Base-by-base conservation (phyloP, 192 early-diverging fungal species). In the Rhizophagus clarus region DNA sequence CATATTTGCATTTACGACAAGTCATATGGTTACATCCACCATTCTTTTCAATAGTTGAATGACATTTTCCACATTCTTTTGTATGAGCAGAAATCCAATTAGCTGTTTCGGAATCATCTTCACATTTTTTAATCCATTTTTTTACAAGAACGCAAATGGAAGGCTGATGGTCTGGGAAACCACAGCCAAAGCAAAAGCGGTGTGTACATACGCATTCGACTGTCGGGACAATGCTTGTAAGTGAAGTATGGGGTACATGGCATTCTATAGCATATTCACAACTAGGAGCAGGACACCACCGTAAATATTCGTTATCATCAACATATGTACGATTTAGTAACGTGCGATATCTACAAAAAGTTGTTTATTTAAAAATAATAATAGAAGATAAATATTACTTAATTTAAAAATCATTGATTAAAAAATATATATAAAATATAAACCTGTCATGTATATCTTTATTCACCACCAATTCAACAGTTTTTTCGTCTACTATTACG, bases 11-110 rank as follows among this genome's bases (percentile, higher is more conserved):
- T 85, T 97, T 96, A 77, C 94, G 92, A 87, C 98, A 99, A 1
- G 96, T 97, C 98, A 99, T 99, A 82, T 99, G 98, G 85, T 99
- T 99, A 88, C 98, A 99, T 11, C 98, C 98, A 68, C 98, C 98
- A 84, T 99, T 99, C 89, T 99, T 99, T 84, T 99, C 98, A 80
- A 99, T 99, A 0, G 94, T 97, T 11, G 95, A 91, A 76, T 91
- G 88, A 87, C 98, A 99, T 85, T 96, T 96, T 47, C 93, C 84
- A 85, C 98, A 99, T 82, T 98, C 97, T 84, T 99, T 97, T 45
- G 95, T 96, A 85, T 96, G 90, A 26, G 92, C 96, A 51, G 93
- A 94, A 75, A 98, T 96, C 97, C 97, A 99, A 84, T 98, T 98
- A 28, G 97, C 92, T 20, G 97, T 99, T 84, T 99, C 97, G 7